These are phyloP conservation scores for Chalciporus piperatoides DNA, from an alignment of 1,284 basidiomycete species.

Conservation along the genomic window DNA sequence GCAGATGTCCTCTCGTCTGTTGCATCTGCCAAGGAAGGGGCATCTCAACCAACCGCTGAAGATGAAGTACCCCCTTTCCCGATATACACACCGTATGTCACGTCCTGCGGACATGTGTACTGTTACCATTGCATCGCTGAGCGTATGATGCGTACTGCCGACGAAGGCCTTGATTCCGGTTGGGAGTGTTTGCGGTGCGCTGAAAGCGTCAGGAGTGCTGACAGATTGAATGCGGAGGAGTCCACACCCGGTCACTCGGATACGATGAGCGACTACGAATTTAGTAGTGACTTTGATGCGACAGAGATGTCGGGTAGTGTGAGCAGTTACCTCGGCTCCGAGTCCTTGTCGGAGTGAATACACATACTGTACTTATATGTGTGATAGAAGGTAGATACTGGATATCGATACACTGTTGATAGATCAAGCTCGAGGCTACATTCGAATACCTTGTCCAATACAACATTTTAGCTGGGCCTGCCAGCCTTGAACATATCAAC, in stretches of 20 bases:
- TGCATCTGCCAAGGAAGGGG: constrained; percentile 18
- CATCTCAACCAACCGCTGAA: constrained; percentile 5
- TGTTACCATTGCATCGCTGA: constrained; percentile 88
- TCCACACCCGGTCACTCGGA: constrained; percentile 30
- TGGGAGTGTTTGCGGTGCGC: constrained; percentile 85
- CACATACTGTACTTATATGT: background rate
- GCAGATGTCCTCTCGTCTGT: constrained; percentile 47
- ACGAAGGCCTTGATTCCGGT: constrained; percentile 56
- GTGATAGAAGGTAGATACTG: background rate
- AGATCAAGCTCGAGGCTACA: constrained; percentile 11
- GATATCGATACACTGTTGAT: constrained; percentile 14
- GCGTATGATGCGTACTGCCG: constrained; percentile 68
- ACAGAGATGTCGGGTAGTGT: constrained; percentile 33
- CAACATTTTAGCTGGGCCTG: constrained; percentile 11
- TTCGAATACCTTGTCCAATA: background rate
- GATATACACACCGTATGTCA: constrained; percentile 67
- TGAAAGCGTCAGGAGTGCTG: constrained; percentile 53
- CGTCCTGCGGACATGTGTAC: constrained; percentile 78
- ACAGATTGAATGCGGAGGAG: constrained; percentile 40
- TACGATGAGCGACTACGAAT: constrained; percentile 48
- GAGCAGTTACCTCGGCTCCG: constrained; percentile 29
- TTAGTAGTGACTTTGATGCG: constrained; percentile 50
- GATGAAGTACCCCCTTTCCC: constrained; percentile 48
- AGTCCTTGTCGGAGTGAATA: constrained; percentile 25
- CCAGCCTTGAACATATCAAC: constrained; percentile 29